Conservation (phyloP, 225 moss, liverwort and hornwort species). For the Polytrichum formosum region DNA sequence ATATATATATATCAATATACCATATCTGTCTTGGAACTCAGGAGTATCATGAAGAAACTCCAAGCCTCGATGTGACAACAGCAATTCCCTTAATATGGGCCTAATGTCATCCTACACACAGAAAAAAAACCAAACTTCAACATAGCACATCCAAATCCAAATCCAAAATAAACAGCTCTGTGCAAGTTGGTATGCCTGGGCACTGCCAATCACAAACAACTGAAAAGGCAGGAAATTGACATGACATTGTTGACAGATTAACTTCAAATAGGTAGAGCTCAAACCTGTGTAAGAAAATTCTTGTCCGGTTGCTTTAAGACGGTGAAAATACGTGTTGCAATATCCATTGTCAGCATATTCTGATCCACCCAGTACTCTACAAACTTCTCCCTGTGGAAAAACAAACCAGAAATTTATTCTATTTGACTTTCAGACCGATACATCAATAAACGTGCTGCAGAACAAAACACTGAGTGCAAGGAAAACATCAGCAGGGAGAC, state of each 20-base stretch:
- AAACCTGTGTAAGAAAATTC: slow-evolving; percentile 84
- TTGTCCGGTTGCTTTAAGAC: slow-evolving; percentile 93
- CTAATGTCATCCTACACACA: slow-evolving; percentile 88
- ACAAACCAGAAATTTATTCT: not conserved
- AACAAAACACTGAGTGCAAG: not conserved
- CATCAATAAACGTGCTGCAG: not conserved
- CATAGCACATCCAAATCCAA: not conserved
- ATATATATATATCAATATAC: slow-evolving; percentile 25
- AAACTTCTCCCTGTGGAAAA: slow-evolving; percentile 69
- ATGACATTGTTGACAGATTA: not conserved
- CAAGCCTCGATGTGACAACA: slow-evolving; percentile 86
- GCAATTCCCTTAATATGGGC: slow-evolving; percentile 89
- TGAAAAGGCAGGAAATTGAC: not conserved
- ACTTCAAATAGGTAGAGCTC: slow-evolving; percentile 6
- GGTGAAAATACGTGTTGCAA: slow-evolving; percentile 79
- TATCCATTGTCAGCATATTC: slow-evolving; percentile 91
- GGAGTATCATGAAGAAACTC: slow-evolving; percentile 99
- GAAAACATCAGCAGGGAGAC: not conserved
- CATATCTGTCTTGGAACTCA: slow-evolving; percentile 99
- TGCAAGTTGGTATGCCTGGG: not conserved
- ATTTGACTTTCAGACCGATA: not conserved
- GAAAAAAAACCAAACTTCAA: not conserved
- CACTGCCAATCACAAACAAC: not conserved
- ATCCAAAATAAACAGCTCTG: not conserved
- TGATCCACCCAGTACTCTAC: slow-evolving; percentile 84